Percentiles rank a stretch among this genome's conserved stretches.
Evolutionary conservation across 2,329 filamentous ascomycete species (phyloP).

Genomic region (Diplodia mutila): DNA sequence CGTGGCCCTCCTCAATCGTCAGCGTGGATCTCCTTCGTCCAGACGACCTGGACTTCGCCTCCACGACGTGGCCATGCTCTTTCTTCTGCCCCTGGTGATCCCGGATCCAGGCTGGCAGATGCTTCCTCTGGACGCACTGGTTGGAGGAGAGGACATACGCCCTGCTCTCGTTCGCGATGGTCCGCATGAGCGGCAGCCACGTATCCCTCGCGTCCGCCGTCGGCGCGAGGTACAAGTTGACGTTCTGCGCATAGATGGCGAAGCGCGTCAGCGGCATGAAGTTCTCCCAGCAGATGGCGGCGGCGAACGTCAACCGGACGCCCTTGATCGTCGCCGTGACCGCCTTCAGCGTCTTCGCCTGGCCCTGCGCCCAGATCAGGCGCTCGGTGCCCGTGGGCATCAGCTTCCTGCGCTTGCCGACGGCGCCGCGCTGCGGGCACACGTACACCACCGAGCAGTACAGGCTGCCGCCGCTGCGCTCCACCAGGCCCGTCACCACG

Average conservation of each 20-base stretch:
- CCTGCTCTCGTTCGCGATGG: conserved; percentile 77
- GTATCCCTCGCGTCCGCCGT: conserved; percentile 84
- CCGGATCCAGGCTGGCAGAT: conserved; percentile 62
- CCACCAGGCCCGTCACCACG: conserved; percentile 77
- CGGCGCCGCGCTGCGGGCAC: conserved; percentile 69
- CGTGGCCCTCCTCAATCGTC: conserved; percentile 50
- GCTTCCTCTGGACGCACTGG: conserved; percentile 69
- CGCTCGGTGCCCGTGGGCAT: conserved; percentile 88
- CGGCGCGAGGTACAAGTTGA: conserved; percentile 88
- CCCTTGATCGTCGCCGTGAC: conserved; percentile 80
- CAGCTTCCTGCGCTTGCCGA: conserved; percentile 89
- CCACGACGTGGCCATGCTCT: conserved; percentile 25
- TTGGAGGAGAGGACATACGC: conserved; percentile 87
- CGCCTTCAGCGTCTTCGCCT: conserved; percentile 75
- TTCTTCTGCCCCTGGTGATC: conserved; percentile 20
- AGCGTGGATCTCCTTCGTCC: conserved; percentile 46
- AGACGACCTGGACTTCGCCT: conserved; percentile 4
- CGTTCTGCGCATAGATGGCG: conserved; percentile 82
- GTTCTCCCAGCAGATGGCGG: conserved; percentile 95
- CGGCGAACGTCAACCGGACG: conserved; percentile 76
- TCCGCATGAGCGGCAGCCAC: conserved; percentile 82
- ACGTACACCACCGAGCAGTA: conserved; percentile 86
- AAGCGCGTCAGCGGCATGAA: conserved; percentile 91
- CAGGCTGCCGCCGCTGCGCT: conserved; percentile 77
- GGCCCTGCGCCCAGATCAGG: conserved; percentile 86